Base-by-base conservation (phyloP, 2,329 filamentous ascomycete species). In the Cordyceps fumosorosea region DNA sequence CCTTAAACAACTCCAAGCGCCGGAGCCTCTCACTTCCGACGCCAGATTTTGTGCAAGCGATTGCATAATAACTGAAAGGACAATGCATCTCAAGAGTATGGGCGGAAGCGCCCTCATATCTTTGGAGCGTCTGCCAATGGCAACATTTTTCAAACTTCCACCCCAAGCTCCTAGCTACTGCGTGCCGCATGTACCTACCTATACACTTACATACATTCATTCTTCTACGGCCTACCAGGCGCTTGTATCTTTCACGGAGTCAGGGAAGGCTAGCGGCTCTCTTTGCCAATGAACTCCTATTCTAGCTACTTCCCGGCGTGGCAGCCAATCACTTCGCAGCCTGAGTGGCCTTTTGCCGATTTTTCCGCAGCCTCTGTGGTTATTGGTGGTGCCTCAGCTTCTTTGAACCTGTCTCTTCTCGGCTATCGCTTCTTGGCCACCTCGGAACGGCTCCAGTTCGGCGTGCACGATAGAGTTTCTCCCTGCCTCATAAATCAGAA, bases 1-100 rank as follows among this genome's bases (percentile, higher is more conserved):
- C 10, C 2, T 37, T 7, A 29, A 10, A 34, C 20, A 26, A 14
- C 16, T 20, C 42, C 20, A 37, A 37, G 26, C 44, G 18, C 55
- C 55, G 55, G 55, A 57, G 42, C 42, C 18, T 44, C 42, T 26
- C 55, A 34, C 55, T 57, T 57, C 55, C 55, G 55, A 48, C 26
- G 16, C 22, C 10, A 22, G n/a, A 48, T 12, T 48, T 57, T 10
- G 22, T 32, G 42, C 18, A n/a, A 57, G 29, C 34, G 42, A 24
- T 32, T 37, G 11, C 26, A 11, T 16, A 18, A 37, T 1, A 37
- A 3, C 34, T 37, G 5, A 48, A 40, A 57, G 6, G 55, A 48
- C 55, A 37, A 2, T 55, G 52, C n/a, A 14, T 55, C 22, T 11
- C 8, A 11, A 52, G 14, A 42, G 14, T 5, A 18, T 6, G 3